phyloP scores from a whole-genome alignment of 345 rosid genomes.

The Mangifera indica region DNA sequence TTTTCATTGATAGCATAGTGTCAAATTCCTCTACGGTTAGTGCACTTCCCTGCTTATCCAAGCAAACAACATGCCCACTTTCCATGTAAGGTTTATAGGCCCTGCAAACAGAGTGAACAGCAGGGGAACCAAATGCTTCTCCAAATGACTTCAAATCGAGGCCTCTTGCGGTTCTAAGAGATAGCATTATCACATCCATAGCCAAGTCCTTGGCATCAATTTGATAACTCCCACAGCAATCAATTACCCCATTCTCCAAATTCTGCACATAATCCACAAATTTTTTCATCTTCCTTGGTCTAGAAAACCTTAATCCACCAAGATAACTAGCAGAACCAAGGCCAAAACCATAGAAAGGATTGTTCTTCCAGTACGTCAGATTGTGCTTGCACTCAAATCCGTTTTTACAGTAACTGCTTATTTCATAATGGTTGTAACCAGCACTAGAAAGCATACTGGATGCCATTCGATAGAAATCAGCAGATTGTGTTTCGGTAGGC shows the following conservation, averaged over 20 bases:
- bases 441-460: conserved; percentile 60
- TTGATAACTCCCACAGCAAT: conserved; percentile 28
- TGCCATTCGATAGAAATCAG: conserved; percentile 76
- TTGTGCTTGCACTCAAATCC: conserved; percentile 84
- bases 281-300: conserved; percentile 80
- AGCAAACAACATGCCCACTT: conserved; percentile 71
- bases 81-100: conserved; percentile 59
- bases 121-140: conserved; percentile 58
- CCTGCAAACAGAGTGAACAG: conserved; percentile 54
- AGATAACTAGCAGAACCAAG: conserved; percentile 92
- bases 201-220: conserved; percentile 67
- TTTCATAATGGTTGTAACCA: conserved; percentile 79
- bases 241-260: conserved; percentile 52
- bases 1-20: conserved; percentile 29
- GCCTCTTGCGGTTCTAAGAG: conserved; percentile 81
- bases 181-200: conserved; percentile 78
- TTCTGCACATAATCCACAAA: conserved; percentile 58
- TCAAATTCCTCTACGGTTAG: conserved; percentile 44
- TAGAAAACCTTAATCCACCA: conserved; percentile 76
- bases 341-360: conserved; percentile 82
- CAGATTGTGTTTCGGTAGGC: conserved; percentile 76
- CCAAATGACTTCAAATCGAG: conserved; percentile 58
- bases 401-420: conserved; percentile 68
- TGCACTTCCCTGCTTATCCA: conserved; percentile 54
- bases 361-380: conserved; percentile 79